Evolutionary conservation across 2,329 filamentous ascomycete species (phyloP), one percentile per base, ranked within the genome.

Genomic region (Neoascochyta sp.): DNA sequence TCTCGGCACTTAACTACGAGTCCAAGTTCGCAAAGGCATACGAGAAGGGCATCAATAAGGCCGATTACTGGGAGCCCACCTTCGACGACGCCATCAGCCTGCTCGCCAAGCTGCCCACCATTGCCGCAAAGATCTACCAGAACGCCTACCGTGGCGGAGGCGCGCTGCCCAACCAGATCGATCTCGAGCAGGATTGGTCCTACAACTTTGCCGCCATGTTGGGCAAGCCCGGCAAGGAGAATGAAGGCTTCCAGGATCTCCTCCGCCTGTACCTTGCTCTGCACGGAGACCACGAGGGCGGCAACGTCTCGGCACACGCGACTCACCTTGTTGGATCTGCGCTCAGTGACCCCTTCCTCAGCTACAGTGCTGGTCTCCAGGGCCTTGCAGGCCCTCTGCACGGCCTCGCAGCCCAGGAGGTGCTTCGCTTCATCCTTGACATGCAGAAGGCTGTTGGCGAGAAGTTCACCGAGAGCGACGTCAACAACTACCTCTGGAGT

Each of bases 191-290:
- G 68, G 92, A 98, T 67, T 98, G 92, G 92, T 83, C 89, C 1
- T 94, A 95, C 75, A 98, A 98, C 75, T 98, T 95, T 57, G 92
- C 92, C 24, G 86, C 88, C 46, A 88, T 96, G 80, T 78, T 96
- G 31, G 90, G 90, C 57, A 95, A 93, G 71, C 78, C 82, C 28
- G 87, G 88, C 47, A 79, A 83, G 65, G 74, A 94, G 66, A 83
- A 96, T 52, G 86, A 89, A 68, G 84, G 86, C 63, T 95, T 98
- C 76, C 90, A 96, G 63, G 92, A 98, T 57, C 75, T 98, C 12
- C 76, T 98, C 42, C 80, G 92, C 50, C 72, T 98, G 17, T 98
- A 98, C 68, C 80, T 98, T 14, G 90, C 92, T 27, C 82, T 98
- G 4, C 92, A 98, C 67, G 92, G 92, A 43, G 92, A 98, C 66